Evolutionary conservation across 148 eudicot species (phyloP).

Genomic region (Camellia sinensis): DNA sequence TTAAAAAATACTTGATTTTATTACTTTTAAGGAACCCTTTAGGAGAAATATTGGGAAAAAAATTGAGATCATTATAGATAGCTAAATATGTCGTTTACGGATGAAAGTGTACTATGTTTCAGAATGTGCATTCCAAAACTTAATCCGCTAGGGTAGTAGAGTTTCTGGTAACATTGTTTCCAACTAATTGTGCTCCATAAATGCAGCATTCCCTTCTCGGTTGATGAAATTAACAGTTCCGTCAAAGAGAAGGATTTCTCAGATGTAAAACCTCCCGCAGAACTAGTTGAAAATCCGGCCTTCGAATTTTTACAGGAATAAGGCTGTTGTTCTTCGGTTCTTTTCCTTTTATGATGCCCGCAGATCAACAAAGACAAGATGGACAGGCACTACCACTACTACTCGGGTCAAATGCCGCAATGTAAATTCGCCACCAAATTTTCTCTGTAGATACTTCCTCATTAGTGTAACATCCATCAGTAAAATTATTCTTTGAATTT

Average conservation of each 20-base stretch:
- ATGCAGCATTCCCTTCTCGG: slow-evolving; percentile 74
- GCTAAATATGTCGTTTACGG: too few species aligned
- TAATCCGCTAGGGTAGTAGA: too few species aligned
- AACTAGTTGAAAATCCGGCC: slow-evolving; percentile 61
- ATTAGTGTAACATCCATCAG: slow-evolving; percentile 22
- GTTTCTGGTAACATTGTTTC: background rate
- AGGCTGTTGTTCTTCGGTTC: slow-evolving; percentile 19
- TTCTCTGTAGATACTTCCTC: slow-evolving; percentile 12
- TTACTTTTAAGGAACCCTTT: too few species aligned
- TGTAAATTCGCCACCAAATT: slow-evolving; percentile 14
- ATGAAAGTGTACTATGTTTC: too few species aligned
- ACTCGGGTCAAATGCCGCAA: background rate
- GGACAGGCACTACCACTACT: background rate
- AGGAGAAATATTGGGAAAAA: too few species aligned
- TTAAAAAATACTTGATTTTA: too few species aligned
- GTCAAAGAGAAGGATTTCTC: slow-evolving; percentile 60
- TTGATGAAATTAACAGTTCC: slow-evolving; percentile 51
- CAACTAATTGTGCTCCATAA: slow-evolving; percentile 2
- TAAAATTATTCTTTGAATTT: slow-evolving; percentile 20
- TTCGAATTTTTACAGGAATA: slow-evolving; percentile 74
- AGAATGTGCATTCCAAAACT: too few species aligned
- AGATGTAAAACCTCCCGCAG: slow-evolving; percentile 56
- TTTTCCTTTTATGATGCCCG: slow-evolving; percentile 8
- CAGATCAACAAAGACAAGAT: background rate
- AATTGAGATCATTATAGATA: too few species aligned